A percentile compares a stretch with the other conserved stretches of the same genome.
Evolutionary conservation across 352 stramenopile species (phyloP).

Genomic region (Globisporangium echinulatum): DNA sequence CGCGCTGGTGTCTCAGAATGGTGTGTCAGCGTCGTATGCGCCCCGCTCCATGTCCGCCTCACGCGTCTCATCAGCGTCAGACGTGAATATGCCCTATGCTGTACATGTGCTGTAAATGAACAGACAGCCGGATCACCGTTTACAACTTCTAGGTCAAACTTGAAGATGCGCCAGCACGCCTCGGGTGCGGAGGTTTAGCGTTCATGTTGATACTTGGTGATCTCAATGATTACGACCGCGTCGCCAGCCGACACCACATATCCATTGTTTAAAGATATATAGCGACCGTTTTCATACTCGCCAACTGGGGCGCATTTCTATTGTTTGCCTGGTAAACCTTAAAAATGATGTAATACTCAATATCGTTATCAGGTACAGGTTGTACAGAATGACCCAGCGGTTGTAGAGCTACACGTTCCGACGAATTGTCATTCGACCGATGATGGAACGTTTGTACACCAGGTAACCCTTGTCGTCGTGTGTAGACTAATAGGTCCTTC

Average conservation of each 20-base stretch:
- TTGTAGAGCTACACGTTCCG: slow-evolving; percentile 13
- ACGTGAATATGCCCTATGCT: not conserved
- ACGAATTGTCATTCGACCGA: slow-evolving; percentile 13
- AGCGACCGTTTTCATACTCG: slow-evolving; percentile 12
- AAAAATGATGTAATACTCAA: slow-evolving; percentile 53
- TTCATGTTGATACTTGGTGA: not conserved
- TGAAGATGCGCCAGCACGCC: slow-evolving; percentile 4
- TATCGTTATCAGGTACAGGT: slow-evolving; percentile 43
- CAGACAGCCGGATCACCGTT: not conserved
- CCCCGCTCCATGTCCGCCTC: slow-evolving; percentile 7
- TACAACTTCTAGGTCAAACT: slow-evolving; percentile 4
- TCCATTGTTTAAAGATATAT: not conserved
- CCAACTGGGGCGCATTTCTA: slow-evolving; percentile 1
- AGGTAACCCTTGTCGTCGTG: slow-evolving; percentile 11
- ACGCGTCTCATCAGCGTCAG: slow-evolving; percentile 5
- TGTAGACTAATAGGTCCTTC: slow-evolving; percentile 9
- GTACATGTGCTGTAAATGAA: not conserved
- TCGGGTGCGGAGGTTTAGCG: not conserved
- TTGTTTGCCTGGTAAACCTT: slow-evolving; percentile 23
- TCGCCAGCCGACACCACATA: not conserved
- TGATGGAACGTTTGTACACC: slow-evolving; percentile 7
- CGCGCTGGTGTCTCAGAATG: slow-evolving; percentile 41
- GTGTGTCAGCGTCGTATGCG: slow-evolving; percentile 27
- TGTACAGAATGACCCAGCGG: slow-evolving; percentile 51
- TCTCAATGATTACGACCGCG: not conserved